Conservation (phyloP, 2,329 filamentous ascomycete species). For the Hymenoscyphus infarciens region DNA sequence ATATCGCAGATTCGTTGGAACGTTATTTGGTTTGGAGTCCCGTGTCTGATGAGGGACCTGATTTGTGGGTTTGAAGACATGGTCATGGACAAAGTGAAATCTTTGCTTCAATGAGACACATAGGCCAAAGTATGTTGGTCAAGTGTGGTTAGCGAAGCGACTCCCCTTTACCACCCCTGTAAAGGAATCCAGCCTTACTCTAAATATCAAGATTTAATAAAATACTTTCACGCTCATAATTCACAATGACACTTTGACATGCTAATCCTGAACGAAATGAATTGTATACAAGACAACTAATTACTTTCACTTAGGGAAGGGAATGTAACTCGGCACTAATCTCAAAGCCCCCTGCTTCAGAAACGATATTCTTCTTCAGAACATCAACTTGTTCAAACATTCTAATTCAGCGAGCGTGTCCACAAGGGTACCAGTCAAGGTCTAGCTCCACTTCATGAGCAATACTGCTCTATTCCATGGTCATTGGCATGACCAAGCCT, state of each 20-base stretch:
- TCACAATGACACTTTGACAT: neutral
- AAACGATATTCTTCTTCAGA: slow-evolving; percentile 5
- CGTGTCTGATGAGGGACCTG: neutral
- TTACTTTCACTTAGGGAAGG: slow-evolving; percentile 6
- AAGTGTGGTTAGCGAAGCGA: neutral
- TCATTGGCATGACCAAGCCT: slow-evolving; percentile 6
- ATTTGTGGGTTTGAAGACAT: too few species aligned
- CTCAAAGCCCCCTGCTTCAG: slow-evolving; percentile 1
- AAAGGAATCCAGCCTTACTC: neutral
- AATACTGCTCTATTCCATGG: neutral
- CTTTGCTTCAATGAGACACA: neutral
- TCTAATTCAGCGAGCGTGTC: slow-evolving; percentile 11
- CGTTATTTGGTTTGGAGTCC: neutral
- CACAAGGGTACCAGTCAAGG: neutral
- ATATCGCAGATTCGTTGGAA: neutral
- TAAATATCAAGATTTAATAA: neutral
- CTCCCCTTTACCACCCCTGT: neutral
- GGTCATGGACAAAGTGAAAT: too few species aligned
- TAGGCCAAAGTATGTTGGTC: neutral
- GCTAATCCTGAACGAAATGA: neutral
- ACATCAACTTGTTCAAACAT: slow-evolving; percentile 3
- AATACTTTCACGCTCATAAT: neutral
- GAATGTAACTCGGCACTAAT: slow-evolving; percentile 6
- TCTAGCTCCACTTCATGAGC: neutral
- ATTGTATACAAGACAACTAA: slow-evolving; percentile 9